A percentile compares a stretch with the other conserved stretches of the same genome.
phyloP scores from a whole-genome alignment of 1,284 basidiomycete species.

The Cryptococcus sp. region DNA sequence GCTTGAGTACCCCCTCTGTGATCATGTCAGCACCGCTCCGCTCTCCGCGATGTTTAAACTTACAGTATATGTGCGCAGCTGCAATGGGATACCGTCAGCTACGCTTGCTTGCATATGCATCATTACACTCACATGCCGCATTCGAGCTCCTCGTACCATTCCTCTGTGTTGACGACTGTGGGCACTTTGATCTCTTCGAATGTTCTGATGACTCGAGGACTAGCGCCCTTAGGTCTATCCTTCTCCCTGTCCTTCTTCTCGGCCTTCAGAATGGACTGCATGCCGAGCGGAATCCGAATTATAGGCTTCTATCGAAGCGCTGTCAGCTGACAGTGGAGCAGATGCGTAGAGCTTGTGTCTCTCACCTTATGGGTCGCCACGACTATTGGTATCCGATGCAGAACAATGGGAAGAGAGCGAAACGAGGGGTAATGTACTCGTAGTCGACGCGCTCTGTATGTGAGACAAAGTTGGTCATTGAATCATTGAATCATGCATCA shows the following conservation, averaged over 20 bases:
- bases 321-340: too few relatives aligned
- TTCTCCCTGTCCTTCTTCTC: constrained; percentile 1
- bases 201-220: constrained; percentile 33
- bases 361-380: too few relatives aligned
- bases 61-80: constrained; percentile 41
- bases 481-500: too few relatives aligned
- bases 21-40: constrained; percentile 3
- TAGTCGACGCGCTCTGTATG: too few relatives aligned
- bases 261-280: too few relatives aligned
- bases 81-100: constrained; percentile 5
- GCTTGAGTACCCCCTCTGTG: constrained; percentile 33
- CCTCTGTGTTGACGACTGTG: constrained; percentile 28
- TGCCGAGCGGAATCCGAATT: too few relatives aligned
- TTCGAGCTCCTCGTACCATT: constrained; percentile 44
- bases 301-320: too few relatives aligned
- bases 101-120: neutral
- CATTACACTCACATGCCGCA: constrained; percentile 38
- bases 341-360: too few relatives aligned
- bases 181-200: constrained; percentile 38
- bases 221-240: constrained; percentile 10
- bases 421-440: too few relatives aligned
- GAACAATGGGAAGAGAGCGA: too few relatives aligned
- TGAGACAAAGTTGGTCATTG: too few relatives aligned
- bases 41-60: neutral
- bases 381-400: too few relatives aligned